Evolutionary conservation across 306 rosid genomes (phyloP), one percentile per base, ranked within the genome.

Genomic region (Begonia peltatifolia): DNA sequence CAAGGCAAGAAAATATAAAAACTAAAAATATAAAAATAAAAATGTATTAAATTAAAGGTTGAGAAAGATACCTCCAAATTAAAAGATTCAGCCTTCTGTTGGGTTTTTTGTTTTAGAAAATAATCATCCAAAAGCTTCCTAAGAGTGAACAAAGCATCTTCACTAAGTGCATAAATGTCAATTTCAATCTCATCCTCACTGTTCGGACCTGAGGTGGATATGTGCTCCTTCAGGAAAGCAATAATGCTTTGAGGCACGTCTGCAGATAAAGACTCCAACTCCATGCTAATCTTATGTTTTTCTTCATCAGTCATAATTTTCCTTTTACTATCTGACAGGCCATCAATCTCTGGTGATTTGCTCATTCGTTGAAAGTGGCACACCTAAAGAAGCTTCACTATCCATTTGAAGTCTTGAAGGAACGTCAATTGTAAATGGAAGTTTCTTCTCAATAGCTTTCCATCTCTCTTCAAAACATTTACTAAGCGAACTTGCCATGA

Each of bases 121-220:
- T 62, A 76, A 23, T 79, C 83, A 57, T 89, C 87, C 42, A 89
- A 67, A 70, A 80, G 95, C 79, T 76, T 80, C 69, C 81, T 77
- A 52, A 89, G 54, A 35, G 72, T 54, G 63, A 82, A 80, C 57
- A 89, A 65, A 48, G 87, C 78, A 58, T 80, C 90, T 56, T 84
- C 81, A 59, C 84, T 76, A 9, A 89, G 84, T 46, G 74, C 76
- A 74, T 82, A 95, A 18, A 89, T 80, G 65, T 85, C 97, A 61
- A 89, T 78, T 79, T 82, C 97, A 72, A 89, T 78, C 73, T 89
- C 97, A 18, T 89, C 94, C 46, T 78, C 97, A 7, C 54, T 60
- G n/a, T 76, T 61, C 62, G 70, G 82, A 62, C 68, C 82, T 6
- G 60, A 74, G 68, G 62, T 52, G 11, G 36, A 36, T 59, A 75